Evolutionary conservation across 768 basidiomycete species (phyloP), one percentile per base, ranked within the genome.

Genomic region (Mycena galopus): DNA sequence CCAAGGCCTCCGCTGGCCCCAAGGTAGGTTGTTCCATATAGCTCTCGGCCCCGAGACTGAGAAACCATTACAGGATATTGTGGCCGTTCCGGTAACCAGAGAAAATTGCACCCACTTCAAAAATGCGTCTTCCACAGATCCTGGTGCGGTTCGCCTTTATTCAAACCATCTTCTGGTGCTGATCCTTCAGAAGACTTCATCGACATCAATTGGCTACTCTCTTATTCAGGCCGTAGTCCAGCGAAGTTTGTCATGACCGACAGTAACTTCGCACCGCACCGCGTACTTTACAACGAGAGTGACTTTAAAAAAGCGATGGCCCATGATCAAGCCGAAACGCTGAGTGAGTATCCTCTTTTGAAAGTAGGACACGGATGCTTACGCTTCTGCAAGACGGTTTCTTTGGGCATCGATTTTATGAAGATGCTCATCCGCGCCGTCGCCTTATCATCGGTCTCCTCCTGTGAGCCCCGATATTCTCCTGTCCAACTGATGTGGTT

Each of bases 141-240:
- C 67, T 23, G 71, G 71, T 69, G 53, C 23, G 39, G 21, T 4
- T 17, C 3, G 10, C 33, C 17, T 39, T 5, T 1, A 51, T 1
- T 27, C 17, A 27, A 27, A 4, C 33, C 39, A 21, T 55, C 17
- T 39, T n/a, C 16, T 27, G 5, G 10, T 8, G 32, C 21, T 55
- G 25, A 65, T 61, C 17, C 4, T 19, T n/a, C 57, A 25, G 14
- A 9, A 64, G 78, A 80, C 11, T 77, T 70, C 23, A 69, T 84
- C 8, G 75, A 81, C 5, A 72, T 85, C 16, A 73, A 74, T 3
- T 85, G 84, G 84, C 79, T 79, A 11, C 62, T 85, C n/a, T 76
- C 77, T 2, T 82, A 79, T 35, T 79, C 81, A 0, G 81, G 80
- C 11, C 75, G 69, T 10, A 72, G 79, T n/a, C 78, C 76, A 11